Evolutionary conservation across 1,284 basidiomycete species (phyloP).

Genomic region (Ceratobasidium sp.): DNA sequence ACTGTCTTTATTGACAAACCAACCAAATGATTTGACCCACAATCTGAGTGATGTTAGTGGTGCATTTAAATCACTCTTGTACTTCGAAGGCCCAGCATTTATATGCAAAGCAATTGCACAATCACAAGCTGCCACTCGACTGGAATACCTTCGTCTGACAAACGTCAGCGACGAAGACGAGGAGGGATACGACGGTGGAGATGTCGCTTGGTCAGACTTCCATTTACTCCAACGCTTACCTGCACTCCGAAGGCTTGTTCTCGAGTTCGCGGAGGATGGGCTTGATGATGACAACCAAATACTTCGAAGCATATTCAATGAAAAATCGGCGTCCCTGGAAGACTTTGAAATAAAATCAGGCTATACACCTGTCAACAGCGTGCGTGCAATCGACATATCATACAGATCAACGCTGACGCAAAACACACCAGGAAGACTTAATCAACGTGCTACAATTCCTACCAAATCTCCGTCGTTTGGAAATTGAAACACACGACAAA

Average conservation of each 20-base stretch:
- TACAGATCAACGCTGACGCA: neutral
- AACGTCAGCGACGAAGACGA: neutral
- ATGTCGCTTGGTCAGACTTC: neutral
- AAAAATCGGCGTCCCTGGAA: neutral
- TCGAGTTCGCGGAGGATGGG: neutral
- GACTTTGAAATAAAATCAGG: neutral
- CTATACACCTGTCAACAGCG: neutral
- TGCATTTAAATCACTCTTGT: neutral
- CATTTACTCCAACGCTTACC: neutral
- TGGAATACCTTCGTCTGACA: neutral
- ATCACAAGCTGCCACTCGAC: neutral
- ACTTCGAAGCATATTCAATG: neutral
- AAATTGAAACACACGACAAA: neutral
- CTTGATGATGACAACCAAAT: neutral
- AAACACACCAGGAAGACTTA: neutral
- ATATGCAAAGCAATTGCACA: neutral
- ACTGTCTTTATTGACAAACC: neutral
- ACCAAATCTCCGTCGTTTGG: neutral
- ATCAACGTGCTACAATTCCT: neutral
- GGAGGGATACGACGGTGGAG: too few relatives aligned
- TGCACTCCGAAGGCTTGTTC: neutral
- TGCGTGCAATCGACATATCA: neutral
- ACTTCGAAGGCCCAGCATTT: neutral
- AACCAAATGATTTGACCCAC: too few relatives aligned
- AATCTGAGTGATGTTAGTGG: neutral